phyloP scores from a whole-genome alignment of 176 grass and related monocot species.

The Alopecurus myosuroides region DNA sequence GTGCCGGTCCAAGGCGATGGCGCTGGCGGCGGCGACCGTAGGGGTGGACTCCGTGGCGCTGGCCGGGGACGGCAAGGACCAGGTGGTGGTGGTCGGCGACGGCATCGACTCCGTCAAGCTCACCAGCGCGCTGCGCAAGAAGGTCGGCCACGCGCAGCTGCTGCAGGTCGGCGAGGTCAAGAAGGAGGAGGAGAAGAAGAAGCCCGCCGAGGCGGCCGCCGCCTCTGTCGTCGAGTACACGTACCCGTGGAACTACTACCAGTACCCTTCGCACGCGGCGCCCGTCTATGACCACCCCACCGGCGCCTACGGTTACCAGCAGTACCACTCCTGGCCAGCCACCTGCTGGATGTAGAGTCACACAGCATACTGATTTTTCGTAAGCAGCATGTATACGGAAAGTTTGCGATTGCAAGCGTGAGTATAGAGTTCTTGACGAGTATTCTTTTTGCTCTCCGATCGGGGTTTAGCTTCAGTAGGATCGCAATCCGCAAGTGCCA shows the following conservation, averaged over 20 bases:
- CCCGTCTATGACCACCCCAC: not conserved
- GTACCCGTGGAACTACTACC: not conserved
- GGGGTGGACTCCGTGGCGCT: constrained; percentile 42
- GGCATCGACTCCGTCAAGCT: constrained; percentile 38
- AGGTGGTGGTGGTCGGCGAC: constrained; percentile 42
- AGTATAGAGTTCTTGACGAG: not conserved
- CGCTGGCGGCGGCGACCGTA: constrained; percentile 29
- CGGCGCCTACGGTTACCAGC: not conserved
- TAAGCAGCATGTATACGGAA: no score
- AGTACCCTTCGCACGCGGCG: not conserved
- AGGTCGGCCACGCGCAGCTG: constrained; percentile 16
- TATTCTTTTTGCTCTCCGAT: not conserved
- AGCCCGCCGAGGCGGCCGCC: not conserved
- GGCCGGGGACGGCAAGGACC: constrained; percentile 25
- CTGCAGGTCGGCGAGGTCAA: constrained; percentile 20
- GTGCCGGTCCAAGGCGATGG: constrained; percentile 53
- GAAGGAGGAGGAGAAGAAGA: constrained; percentile 23
- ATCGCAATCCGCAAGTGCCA: not conserved
- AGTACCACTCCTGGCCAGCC: not conserved
- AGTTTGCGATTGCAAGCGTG: no score
- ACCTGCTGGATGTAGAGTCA: not conserved
- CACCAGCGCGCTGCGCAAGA: constrained; percentile 37
- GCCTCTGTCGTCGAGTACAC: not conserved
- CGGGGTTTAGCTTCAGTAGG: not conserved
- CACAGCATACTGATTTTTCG: not conserved